Evolutionary conservation across 2,329 filamentous ascomycete genomes (phyloP), one percentile per base, ranked within the genome.

Genomic region (Capronia americana): DNA sequence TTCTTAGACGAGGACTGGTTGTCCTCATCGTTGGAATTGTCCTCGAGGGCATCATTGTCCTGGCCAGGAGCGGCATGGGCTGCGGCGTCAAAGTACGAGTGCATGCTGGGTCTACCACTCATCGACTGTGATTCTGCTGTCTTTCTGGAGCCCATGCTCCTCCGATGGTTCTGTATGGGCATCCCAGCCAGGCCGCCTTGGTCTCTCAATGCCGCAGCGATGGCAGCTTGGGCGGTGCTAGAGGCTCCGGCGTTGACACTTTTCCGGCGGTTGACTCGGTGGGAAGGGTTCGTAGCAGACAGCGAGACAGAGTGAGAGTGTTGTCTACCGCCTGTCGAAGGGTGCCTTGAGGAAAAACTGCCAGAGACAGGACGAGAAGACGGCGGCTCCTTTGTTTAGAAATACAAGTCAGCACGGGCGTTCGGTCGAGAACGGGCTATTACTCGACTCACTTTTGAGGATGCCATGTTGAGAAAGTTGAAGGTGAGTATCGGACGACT

Each of bases 261-360:
- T 86, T 98, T 98, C 74, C 95, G 88, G 75, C 94, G 92, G 73
- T 92, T 93, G 72, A 98, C 88, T 73, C 95, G 91, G 79, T 97
- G 91, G 78, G 88, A 89, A 73, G 89, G 82, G 82, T 93, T 94
- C 75, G 93, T 86, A 65, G 90, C 88, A 73, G 88, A 88, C 66
- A 90, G 86, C 63, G 93, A 90, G 73, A 93, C 84, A 65, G 92
- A 94, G 79, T 95, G 90, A 57, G 92, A 92, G 82, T 93, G 92
- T 64, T 77, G 73, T 71, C 69, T 74, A 69, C 55, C 71, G 70
- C 70, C 72, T 63, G 67, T 65, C 64, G 69, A 67, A 66, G 71
- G 48, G 34, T 64, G 67, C 34, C 66, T 68, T 30, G 72, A 69
- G 44, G 72, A 69, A 56, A 73, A 72, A 50, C 71, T 71, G 63